phyloP scores from a whole-genome alignment of 768 basidiomycete species.

The Russula earlei region DNA sequence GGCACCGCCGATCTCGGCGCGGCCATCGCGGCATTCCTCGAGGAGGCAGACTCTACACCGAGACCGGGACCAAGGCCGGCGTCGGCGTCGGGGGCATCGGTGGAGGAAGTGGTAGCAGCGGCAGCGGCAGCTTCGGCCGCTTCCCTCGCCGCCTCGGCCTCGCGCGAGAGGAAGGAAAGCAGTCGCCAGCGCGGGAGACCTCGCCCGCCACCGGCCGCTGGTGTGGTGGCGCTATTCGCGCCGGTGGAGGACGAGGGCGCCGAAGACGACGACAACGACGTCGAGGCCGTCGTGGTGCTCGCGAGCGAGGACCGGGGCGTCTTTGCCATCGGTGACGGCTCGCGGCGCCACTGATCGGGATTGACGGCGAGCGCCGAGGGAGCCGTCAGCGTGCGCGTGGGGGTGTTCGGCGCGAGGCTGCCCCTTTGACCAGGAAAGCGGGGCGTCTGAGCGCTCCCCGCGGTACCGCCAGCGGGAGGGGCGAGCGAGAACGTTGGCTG shows the following conservation, averaged over 20 bases:
- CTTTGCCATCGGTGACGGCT: background rate
- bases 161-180: constrained; percentile 16
- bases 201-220: background rate
- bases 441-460: background rate
- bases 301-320: background rate
- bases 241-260: background rate
- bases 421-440: background rate
- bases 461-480: background rate
- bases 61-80: too few species aligned
- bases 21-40: background rate
- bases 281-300: background rate
- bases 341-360: background rate
- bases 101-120: too few species aligned
- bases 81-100: background rate
- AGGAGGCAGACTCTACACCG: background rate
- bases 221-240: background rate
- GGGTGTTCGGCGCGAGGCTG: background rate
- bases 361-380: background rate
- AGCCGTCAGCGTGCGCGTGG: background rate
- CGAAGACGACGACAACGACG: background rate
- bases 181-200: constrained; percentile 15
- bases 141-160: constrained; percentile 1
- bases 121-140: background rate
- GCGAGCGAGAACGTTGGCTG: background rate
- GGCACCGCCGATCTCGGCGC: background rate